Evolutionary conservation across 2,329 filamentous ascomycete species (phyloP), one percentile per base, ranked within the genome.

Genomic region (Colletotrichum higginsianum): DNA sequence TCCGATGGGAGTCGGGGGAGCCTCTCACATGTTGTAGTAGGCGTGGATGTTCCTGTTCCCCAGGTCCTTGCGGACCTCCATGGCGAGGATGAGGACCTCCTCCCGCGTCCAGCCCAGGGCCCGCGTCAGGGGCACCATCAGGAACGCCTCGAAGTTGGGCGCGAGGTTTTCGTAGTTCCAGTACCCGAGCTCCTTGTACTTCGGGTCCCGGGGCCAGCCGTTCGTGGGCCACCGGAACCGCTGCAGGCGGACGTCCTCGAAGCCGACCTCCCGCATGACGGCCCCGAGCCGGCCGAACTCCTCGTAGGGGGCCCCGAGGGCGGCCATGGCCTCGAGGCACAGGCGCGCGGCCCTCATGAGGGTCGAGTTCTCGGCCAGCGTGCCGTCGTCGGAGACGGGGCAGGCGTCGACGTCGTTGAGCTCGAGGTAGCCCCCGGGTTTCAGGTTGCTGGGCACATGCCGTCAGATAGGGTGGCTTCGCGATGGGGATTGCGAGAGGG

Each of bases 11-110:
- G 26, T 30, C 4, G 26, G 5, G 26, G 26, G 26, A 18, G 15
- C 26, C 16, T 12, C 52, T 55, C 52, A 55, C 52, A 55, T 52
- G 21, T 52, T 52, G 21, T 23, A 52, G 21, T 52, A 52, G 11
- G 49, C 49, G 16, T 52, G 49, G 49, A 52, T 52, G 26, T 30
- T 30, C 26, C 26, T 30, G 26, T 30, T 30, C 26, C 26, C 26
- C 26, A 30, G 26, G 26, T 30, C 26, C 26, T 30, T 30, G 26
- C 26, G 26, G 1, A 30, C 26, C 26, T 30, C 26, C 26, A 30
- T 30, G 26, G 26, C 5, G 26, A 30, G 26, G 26, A 30, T 30
- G 26, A 30, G 26, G 26, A 30, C 26, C 26, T 30, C 26, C 15
- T 52, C 49, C 11, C 49, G 26, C 4, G n/a, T 52, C 52, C 52